Conservation (phyloP, 2,329 filamentous ascomycete species). For the Coccinonectria pachysandricola region DNA sequence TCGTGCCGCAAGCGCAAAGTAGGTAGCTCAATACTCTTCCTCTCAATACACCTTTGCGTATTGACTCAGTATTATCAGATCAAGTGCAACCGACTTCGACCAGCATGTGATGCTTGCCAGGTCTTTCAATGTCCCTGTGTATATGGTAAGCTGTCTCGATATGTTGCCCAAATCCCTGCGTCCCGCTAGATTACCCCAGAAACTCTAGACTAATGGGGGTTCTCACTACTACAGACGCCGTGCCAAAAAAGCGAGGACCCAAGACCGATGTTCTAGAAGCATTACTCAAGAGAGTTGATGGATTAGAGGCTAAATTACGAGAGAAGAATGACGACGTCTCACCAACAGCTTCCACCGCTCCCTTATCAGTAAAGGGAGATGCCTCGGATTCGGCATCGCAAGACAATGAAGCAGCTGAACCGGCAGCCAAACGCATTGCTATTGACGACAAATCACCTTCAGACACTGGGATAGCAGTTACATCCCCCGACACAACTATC, state of each 20-base stretch:
- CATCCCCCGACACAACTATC: slow-evolving; percentile 17
- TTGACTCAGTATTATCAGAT: slow-evolving; percentile 47
- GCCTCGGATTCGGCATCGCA: slow-evolving; percentile 16
- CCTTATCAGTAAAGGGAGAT: slow-evolving; percentile 11
- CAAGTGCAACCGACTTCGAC: slow-evolving; percentile 79
- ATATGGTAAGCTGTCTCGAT: slow-evolving; percentile 54
- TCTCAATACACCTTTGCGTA: neutral
- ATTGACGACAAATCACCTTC: slow-evolving; percentile 25
- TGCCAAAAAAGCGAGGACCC: slow-evolving; percentile 81
- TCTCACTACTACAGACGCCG: slow-evolving; percentile 69
- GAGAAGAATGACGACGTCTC: slow-evolving; percentile 44
- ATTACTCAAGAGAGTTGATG: slow-evolving; percentile 73
- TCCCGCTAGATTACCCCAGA: too few relatives aligned
- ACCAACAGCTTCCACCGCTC: slow-evolving; percentile 12
- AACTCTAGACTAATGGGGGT: too few relatives aligned
- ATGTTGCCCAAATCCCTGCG: too few relatives aligned
- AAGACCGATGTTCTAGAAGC: slow-evolving; percentile 86
- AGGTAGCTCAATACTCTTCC: slow-evolving; percentile 7
- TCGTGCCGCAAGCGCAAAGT: slow-evolving; percentile 90
- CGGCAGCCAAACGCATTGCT: slow-evolving; percentile 30
- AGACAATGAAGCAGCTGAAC: slow-evolving; percentile 20
- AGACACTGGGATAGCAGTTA: slow-evolving; percentile 12
- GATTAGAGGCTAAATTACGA: slow-evolving; percentile 69
- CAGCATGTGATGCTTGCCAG: slow-evolving; percentile 80
- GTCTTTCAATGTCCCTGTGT: slow-evolving; percentile 82